A percentile compares a stretch with the other conserved stretches of the same genome.
These are phyloP conservation scores for Neopestalotiopsis rosae DNA, from an alignment of 2,329 filamentous ascomycete species.

Conservation along the genomic window DNA sequence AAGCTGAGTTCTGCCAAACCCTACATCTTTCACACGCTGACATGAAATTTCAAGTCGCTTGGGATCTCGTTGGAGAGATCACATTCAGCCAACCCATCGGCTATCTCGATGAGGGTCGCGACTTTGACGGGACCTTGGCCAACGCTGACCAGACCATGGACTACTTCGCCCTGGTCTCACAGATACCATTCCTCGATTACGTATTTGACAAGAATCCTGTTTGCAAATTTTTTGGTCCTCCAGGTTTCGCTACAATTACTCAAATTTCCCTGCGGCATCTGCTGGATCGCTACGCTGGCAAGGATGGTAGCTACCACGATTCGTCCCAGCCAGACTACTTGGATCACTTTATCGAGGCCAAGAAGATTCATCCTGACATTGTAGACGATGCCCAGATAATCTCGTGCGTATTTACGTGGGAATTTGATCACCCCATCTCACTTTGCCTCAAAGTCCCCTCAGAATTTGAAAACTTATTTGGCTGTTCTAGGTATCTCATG, in stretches of 20 bases:
- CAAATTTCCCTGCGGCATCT: constrained; percentile 26
- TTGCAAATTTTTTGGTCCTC: constrained; percentile 35
- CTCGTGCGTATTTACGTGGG: constrained; percentile 28
- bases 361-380: constrained; percentile 32
- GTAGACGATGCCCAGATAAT: constrained; percentile 37
- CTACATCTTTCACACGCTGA: neutral
- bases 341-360: constrained; percentile 40
- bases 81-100: constrained; percentile 47
- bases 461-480: neutral
- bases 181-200: constrained; percentile 4
- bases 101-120: constrained; percentile 44
- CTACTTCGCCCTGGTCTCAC: constrained; percentile 28
- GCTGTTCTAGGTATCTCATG: constrained; percentile 24
- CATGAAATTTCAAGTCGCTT: constrained; percentile 30
- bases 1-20: neutral
- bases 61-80: constrained; percentile 49
- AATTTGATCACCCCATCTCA: neutral
- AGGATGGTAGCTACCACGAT: constrained; percentile 22
- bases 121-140: constrained; percentile 43
- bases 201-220: constrained; percentile 28
- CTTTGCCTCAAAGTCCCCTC: neutral
- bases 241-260: constrained; percentile 25
- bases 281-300: constrained; percentile 22
- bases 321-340: constrained; percentile 33
- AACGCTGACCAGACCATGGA: constrained; percentile 39